Conservation (phyloP, 2,329 filamentous ascomycete genomes). For the Xylaria sp. region DNA sequence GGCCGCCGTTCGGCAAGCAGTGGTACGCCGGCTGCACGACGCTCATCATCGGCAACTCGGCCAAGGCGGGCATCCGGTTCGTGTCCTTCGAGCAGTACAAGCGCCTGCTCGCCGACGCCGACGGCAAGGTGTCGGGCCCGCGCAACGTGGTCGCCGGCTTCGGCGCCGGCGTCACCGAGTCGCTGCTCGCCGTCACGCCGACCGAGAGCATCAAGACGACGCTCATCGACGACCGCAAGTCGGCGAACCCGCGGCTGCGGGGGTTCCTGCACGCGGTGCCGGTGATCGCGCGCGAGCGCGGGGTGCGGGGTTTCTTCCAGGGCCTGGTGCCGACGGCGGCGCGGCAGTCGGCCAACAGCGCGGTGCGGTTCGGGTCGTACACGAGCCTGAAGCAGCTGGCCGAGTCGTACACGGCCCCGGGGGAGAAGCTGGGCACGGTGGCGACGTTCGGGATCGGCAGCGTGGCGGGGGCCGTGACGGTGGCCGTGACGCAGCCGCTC, state of each 20-base stretch:
- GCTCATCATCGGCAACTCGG: conserved; percentile 91
- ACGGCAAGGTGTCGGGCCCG: conserved; percentile 88
- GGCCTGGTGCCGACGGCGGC: conserved; percentile 95
- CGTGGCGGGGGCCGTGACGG: conserved; percentile 86
- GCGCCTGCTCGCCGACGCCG: conserved; percentile 73
- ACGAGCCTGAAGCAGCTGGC: conserved; percentile 89
- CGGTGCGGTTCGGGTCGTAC: conserved; percentile 87
- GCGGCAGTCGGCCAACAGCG: conserved; percentile 91
- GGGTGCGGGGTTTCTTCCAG: conserved; percentile 91
- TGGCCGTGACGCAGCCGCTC: conserved; percentile 74
- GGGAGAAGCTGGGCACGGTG: conserved; percentile 87
- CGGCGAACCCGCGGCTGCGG: conserved; percentile 78
- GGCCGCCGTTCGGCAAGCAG: conserved; percentile 88
- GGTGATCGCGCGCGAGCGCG: conserved; percentile 86
- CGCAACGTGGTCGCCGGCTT: conserved; percentile 92
- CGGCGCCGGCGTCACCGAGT: conserved; percentile 92
- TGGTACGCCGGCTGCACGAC: conserved; percentile 99
- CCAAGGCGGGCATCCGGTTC: conserved; percentile 95
- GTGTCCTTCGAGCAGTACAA: conserved; percentile 97
- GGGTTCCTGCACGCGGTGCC: conserved; percentile 90
- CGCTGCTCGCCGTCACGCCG: conserved; percentile 88
- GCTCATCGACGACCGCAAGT: conserved; percentile 95
- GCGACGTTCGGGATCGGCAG: conserved; percentile 92
- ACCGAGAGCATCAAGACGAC: conserved; percentile 99
- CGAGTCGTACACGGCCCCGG: conserved; percentile 87